Evolutionary conservation across 805 yeast genomes (phyloP).

Genomic region (Ogataea philodendri): DNA sequence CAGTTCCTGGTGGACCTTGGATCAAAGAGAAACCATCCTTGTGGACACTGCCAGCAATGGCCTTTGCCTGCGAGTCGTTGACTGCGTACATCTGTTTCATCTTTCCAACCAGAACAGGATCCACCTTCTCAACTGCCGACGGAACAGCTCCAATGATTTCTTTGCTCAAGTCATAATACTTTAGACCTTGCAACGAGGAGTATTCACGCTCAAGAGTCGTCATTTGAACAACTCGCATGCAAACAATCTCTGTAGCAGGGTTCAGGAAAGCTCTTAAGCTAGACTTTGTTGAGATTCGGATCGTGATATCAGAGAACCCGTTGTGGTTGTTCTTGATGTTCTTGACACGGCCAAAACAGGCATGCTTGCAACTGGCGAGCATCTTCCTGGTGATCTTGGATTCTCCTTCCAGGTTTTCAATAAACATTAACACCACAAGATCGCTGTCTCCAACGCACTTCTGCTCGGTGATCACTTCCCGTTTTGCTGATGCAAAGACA

Average conservation of each 20-base stretch:
- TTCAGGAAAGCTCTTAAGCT: conserved; percentile 55
- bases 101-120: conserved; percentile 37
- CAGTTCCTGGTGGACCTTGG: conserved; percentile 99
- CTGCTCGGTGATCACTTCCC: conserved; percentile 46
- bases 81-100: conserved; percentile 55
- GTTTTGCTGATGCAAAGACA: conserved; percentile 70
- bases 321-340: conserved; percentile 64
- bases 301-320: conserved; percentile 70
- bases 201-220: conserved; percentile 91
- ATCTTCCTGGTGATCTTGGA: conserved; percentile 17
- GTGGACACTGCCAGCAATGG: conserved; percentile 70
- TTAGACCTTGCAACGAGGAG: conserved; percentile 76
- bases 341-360: conserved; percentile 78
- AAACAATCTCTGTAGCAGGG: conserved; percentile 62
- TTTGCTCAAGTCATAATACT: conserved; percentile 73
- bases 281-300: conserved; percentile 58
- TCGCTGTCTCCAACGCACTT: conserved; percentile 69
- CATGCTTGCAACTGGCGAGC: conserved; percentile 26
- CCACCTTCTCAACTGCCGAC: conserved; percentile 38
- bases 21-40: conserved; percentile 80
- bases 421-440: conserved; percentile 60
- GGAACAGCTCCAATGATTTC: conserved; percentile 69
- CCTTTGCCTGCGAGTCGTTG: conserved; percentile 87
- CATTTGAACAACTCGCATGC: conserved; percentile 79
- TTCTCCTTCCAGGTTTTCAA: conserved; percentile 39